Evolutionary conservation across 2,329 filamentous ascomycete species (phyloP), one percentile per base, ranked within the genome.

Genomic region (Pleomassaria siparia): DNA sequence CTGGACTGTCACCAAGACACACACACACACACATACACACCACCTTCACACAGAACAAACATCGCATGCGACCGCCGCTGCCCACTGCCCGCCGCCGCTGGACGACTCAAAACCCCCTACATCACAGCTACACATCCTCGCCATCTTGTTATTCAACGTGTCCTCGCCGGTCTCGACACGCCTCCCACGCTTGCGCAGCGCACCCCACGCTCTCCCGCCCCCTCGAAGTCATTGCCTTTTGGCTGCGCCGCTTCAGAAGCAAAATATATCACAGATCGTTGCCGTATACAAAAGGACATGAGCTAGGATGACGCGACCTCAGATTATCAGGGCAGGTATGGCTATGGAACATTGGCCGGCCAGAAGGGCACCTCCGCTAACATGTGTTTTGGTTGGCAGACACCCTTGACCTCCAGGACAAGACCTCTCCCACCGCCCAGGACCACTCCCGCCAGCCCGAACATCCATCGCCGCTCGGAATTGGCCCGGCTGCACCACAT

Each of bases 351-450:
- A 8, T 4, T 18, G 16, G 12, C 36, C 28, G 33, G 33, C 12
- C 24, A 40, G 13, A 37, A 22, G 43, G 35, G 24, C 11, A n/a
- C 28, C 21, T 39, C 48, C 49, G 46, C 60, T 69, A 59, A 69
- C 59, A 33, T 43, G 49, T 44, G 49, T 44, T 49, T 47, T n/a
- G 29, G 33, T 43, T 40, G 39, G 49, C 73, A 95, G 92, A 97
- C 77, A 95, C 92, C 54, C 88, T 96, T 74, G 94, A 97, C 75
- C 84, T 97, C 43, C 94, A 97, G 80, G 84, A 90, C 73, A 88
- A 85, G 66, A 78, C 86, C 64, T 79, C 87, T 49, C 90, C 91
- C 26, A 94, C 91, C 37, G 89, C 92, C 30, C 82, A 95, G 75
- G 87, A 91, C 68, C 91, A 95, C 71, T 77, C 80, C 13, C 78